These are phyloP conservation scores for Bisporella sp. DNA, from an alignment of 2,329 filamentous ascomycete species.

Conservation along the genomic window DNA sequence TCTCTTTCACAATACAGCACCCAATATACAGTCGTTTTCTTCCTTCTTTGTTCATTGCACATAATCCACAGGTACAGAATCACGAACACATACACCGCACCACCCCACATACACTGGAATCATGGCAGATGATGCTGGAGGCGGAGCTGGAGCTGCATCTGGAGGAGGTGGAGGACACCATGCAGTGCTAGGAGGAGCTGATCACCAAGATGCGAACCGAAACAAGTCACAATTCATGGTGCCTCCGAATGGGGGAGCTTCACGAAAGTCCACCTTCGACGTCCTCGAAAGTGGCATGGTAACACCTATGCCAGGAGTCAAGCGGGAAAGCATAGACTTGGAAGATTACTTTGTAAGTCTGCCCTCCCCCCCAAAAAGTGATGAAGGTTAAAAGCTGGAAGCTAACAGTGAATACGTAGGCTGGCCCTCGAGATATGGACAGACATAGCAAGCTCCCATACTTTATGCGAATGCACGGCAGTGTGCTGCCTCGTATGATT, in stretches of 20 bases:
- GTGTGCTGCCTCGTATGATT: constrained; percentile 67
- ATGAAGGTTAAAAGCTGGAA: background rate
- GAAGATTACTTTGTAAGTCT: background rate
- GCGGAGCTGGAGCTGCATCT: too few relatives aligned
- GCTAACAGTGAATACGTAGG: constrained; percentile 10
- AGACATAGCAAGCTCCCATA: constrained; percentile 72
- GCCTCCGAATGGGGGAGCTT: background rate
- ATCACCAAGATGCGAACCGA: too few relatives aligned
- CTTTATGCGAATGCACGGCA: constrained; percentile 70
- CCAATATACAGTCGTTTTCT: too few relatives aligned
- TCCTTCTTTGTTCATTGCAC: too few relatives aligned
- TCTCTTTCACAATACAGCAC: too few relatives aligned
- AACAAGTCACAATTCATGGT: too few relatives aligned
- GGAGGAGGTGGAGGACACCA: too few relatives aligned
- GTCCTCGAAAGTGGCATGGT: background rate
- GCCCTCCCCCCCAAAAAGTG: background rate
- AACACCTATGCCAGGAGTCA: background rate
- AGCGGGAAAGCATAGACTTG: background rate
- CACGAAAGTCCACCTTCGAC: background rate
- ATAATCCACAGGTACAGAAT: too few relatives aligned
- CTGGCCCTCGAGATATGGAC: constrained; percentile 60
- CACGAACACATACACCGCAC: too few relatives aligned
- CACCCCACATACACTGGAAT: too few relatives aligned
- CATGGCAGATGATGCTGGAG: too few relatives aligned
- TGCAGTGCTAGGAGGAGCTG: too few relatives aligned